Base-by-base conservation (phyloP, 2,329 filamentous ascomycete genomes). In the Ophiocordyceps sinensis region DNA sequence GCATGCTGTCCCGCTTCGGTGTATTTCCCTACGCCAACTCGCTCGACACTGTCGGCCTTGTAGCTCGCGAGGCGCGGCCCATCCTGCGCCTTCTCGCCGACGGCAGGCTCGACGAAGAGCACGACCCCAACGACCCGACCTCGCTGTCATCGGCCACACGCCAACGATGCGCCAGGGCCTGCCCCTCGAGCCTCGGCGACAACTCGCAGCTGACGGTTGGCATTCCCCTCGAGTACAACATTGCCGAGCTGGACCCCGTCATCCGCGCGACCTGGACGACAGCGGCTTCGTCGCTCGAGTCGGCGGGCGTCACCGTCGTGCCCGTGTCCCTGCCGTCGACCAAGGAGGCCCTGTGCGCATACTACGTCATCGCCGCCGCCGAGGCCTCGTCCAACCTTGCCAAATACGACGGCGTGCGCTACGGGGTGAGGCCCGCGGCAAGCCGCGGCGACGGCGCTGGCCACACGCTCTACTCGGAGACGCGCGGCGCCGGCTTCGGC, bases 371-470 rank as follows among this genome's bases (percentile, higher is more conserved):
- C 42, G 93, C 91, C 1, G 86, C 91, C 0, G 89, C 91, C 14
- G 91, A 98, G 62, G 91, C 91, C 4, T 86, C 86, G 1, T 96
- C 89, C 14, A 98, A 98, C 53, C 75, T 98, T 2, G 85, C 91
- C 43, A 95, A 94, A 58, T 98, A 95, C 59, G 93, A 98, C 53
- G 91, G 91, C 17, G 77, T 96, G n/a, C 82, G 91, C 11, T 98
- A 94, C 60, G 91, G 91, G 1, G 69, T 67, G 17, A 71, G 77
- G 28, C 64, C 63, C 5, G 2, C 13, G 21, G 36, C 5, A 5
- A 54, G 59, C 2, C 58, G 63, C 10, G 70, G 67, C 37, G 68
- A 79, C 44, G 76, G 71, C 6, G 67, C 65, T 11, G 70, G 71
- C 9, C 70, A 73, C n/a, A 72, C 78, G 1, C 67, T 94, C 2